phyloP scores from a whole-genome alignment of 805 yeast species.

The Schwanniomyces polymorphus region DNA sequence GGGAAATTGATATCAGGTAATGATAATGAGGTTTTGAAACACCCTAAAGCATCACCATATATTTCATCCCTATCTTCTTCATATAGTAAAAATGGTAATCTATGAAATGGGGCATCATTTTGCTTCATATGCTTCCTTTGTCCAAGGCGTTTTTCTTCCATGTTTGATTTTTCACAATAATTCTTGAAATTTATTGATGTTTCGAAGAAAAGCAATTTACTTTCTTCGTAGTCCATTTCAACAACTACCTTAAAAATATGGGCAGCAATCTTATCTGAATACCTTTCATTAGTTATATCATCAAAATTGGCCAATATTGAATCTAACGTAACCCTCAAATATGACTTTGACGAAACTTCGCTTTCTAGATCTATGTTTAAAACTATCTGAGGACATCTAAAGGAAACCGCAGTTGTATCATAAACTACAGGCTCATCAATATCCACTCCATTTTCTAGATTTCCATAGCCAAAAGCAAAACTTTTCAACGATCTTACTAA shows the following conservation, averaged over 20 bases:
- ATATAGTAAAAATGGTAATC: conserved; percentile 71
- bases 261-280: conserved; percentile 57
- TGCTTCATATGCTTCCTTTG: conserved; percentile 67
- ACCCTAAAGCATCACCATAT: conserved; percentile 51
- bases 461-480: conserved; percentile 64
- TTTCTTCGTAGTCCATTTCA: conserved; percentile 9
- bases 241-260: conserved; percentile 34
- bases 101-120: conserved; percentile 83
- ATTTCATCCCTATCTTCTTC: conserved; percentile 44
- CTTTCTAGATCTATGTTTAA: conserved; percentile 31
- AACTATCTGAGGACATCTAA: conserved; percentile 50
- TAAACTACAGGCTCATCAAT: conserved; percentile 54
- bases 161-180: conserved; percentile 54
- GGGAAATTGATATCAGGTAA: conserved; percentile 68
- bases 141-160: conserved; percentile 40
- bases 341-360: conserved; percentile 1
- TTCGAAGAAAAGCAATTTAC: conserved; percentile 39
- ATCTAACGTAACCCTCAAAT: conserved; percentile 14
- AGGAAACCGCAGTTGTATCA: conserved; percentile 69
- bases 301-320: conserved; percentile 46
- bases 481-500: conserved; percentile 43
- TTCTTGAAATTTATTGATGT: conserved; percentile 64
- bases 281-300: conserved; percentile 70
- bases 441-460: conserved; percentile 73
- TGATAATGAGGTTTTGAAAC: conserved; percentile 59